phyloP scores from a whole-genome alignment of 129 eudicot genomes.

The Silybum marianum region DNA sequence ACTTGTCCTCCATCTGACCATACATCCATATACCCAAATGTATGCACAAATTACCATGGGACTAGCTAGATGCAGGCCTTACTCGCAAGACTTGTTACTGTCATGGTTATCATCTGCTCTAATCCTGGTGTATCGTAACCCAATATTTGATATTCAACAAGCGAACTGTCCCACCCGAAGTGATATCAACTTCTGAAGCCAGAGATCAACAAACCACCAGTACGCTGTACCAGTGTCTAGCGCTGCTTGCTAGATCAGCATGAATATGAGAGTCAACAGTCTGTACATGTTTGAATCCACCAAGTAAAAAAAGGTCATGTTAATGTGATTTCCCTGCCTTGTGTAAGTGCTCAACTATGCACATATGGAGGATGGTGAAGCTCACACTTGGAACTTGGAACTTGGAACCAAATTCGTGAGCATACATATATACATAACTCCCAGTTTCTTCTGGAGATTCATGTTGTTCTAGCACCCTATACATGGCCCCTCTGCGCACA shows the following conservation, averaged over 20 bases:
- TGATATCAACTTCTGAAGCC: background rate
- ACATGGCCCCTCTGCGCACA: background rate
- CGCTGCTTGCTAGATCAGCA: background rate
- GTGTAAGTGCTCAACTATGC: background rate
- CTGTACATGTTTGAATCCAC: background rate
- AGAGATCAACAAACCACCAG: background rate
- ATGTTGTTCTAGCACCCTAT: constrained; percentile 1
- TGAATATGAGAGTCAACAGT: background rate
- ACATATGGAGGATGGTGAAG: background rate
- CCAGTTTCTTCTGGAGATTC: background rate
- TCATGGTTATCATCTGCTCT: background rate
- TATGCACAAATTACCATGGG: background rate
- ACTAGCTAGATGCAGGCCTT: background rate
- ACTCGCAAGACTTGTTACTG: background rate
- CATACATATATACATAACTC: background rate
- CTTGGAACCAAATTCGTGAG: background rate
- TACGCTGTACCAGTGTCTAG: background rate
- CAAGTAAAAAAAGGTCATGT: background rate
- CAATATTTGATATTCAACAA: background rate
- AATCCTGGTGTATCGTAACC: background rate
- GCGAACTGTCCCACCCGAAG: background rate
- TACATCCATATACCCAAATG: background rate
- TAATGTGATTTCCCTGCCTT: background rate
- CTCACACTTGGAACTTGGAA: background rate
- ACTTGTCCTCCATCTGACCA: constrained; percentile 11